Percentiles rank a stretch among this genome's conserved stretches.
Conservation (phyloP, 495 filamentous ascomycete species). For the Penicillium malachiteum region DNA sequence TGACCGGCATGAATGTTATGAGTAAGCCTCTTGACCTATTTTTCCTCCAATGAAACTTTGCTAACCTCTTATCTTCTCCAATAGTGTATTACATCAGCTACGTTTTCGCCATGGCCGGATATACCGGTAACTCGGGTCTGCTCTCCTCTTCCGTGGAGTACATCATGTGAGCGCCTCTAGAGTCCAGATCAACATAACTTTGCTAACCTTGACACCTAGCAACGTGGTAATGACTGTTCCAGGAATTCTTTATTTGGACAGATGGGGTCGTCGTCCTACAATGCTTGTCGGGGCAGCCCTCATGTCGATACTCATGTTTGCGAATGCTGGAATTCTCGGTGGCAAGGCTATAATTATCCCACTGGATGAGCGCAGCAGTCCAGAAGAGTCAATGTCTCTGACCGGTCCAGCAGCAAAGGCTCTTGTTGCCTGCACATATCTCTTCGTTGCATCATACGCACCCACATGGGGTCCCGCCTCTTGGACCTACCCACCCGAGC, state of each 20-base stretch:
- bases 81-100: conserved; percentile 48
- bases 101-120: conserved; percentile 64
- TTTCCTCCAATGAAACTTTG: neutral
- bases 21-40: conserved; percentile 18
- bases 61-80: neutral
- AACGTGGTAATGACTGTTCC: conserved; percentile 47
- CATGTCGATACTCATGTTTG: conserved; percentile 61
- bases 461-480: conserved; percentile 57
- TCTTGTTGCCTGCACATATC: conserved; percentile 56
- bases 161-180: no score
- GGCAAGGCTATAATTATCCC: conserved; percentile 43
- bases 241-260: conserved; percentile 50
- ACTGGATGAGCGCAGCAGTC: conserved; percentile 23
- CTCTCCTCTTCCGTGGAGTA: conserved; percentile 67
- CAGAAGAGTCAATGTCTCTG: conserved; percentile 25
- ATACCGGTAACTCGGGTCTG: conserved; percentile 42
- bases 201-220: no score
- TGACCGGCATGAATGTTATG: conserved; percentile 79
- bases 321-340: conserved; percentile 62
- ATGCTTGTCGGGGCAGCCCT: conserved; percentile 58
- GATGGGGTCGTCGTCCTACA: conserved; percentile 55
- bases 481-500: conserved; percentile 60
- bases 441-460: conserved; percentile 55
- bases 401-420: conserved; percentile 30
- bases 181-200: no score